Percentiles rank a stretch among this genome's conserved stretches.
phyloP scores from a whole-genome alignment of 139 green algal species.

The Chlorella ohadii region DNA sequence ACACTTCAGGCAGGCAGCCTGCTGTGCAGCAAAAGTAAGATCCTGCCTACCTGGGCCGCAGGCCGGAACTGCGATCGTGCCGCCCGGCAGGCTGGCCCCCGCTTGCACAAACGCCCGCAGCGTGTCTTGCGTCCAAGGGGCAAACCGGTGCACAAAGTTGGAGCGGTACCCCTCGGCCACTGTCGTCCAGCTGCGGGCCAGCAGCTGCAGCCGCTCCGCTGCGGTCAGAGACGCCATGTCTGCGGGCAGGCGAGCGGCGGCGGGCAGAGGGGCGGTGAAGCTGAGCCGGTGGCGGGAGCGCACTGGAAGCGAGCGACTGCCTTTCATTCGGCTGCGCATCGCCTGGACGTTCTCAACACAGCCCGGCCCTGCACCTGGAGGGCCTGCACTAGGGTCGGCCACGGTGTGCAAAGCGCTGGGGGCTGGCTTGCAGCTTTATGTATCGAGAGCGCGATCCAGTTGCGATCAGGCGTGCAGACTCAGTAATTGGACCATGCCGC shows the following conservation, averaged over 20 bases:
- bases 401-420: no score
- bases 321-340: no score
- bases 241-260: not conserved
- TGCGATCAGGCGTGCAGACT: no score
- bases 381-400: no score
- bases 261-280: not conserved
- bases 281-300: not conserved
- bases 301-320: no score
- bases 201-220: conserved; percentile 1
- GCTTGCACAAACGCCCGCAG: not conserved
- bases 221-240: not conserved
- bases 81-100: not conserved
- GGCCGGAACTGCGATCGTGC: conserved; percentile 25
- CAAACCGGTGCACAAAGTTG: conserved; percentile 21
- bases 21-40: no score
- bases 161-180: conserved; percentile 4
- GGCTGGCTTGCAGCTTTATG: no score
- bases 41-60: conserved; percentile 46
- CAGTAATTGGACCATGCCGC: no score
- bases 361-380: no score
- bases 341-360: no score
- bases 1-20: no score
- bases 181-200: conserved; percentile 3
- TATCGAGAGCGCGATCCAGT: no score
- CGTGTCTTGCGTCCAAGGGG: conserved; percentile 29